Conservation (phyloP, 148 eudicot genomes). For the Vaccinium vitisidaea region DNA sequence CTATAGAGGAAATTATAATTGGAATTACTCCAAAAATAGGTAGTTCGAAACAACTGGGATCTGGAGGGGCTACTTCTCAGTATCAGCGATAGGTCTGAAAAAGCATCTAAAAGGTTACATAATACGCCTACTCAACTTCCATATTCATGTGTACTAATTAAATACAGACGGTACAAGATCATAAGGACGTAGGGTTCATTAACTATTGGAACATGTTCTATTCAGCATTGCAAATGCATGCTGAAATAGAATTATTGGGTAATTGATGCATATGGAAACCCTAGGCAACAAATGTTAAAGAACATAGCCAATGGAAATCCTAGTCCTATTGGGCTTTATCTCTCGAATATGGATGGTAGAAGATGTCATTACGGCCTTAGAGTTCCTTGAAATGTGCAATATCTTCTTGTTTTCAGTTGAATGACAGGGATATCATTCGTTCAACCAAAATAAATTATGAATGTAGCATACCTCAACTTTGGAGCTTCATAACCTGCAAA, state of each 20-base stretch:
- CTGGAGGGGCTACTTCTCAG: no score
- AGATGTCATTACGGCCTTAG: neutral
- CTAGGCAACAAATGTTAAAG: neutral
- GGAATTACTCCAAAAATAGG: no score
- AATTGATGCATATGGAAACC: neutral
- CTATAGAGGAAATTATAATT: no score
- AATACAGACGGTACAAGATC: neutral
- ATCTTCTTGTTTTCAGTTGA: neutral
- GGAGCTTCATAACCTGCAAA: constrained; percentile 71
- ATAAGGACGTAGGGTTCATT: neutral
- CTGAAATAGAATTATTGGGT: neutral
- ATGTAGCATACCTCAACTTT: constrained; percentile 48
- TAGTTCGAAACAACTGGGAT: no score
- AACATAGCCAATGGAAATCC: neutral
- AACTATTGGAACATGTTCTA: neutral
- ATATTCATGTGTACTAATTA: neutral
- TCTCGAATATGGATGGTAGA: neutral
- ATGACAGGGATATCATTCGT: neutral
- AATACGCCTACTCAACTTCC: neutral
- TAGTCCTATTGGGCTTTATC: neutral
- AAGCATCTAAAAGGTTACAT: neutral
- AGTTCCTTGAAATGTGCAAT: neutral
- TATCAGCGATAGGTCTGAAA: no score
- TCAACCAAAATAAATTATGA: neutral
- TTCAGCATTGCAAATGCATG: neutral